Conservation (phyloP, 108 stramenopile species). For the Cyclotella cryptica region DNA sequence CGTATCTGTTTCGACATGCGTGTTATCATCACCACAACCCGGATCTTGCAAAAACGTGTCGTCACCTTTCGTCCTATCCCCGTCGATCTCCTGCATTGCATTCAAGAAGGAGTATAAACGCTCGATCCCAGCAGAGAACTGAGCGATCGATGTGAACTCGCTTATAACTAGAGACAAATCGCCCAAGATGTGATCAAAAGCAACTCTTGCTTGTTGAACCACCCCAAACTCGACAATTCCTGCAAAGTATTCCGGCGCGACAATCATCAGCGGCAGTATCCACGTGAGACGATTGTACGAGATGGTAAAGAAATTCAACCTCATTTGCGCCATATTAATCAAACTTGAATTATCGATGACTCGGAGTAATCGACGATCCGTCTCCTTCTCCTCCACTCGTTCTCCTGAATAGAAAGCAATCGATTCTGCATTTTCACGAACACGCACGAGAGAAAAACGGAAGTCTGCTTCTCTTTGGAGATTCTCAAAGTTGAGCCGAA, state of each 20-base stretch:
- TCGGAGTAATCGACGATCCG: conserved; percentile 51
- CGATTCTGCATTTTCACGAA: conserved; percentile 80
- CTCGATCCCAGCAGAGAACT: conserved; percentile 69
- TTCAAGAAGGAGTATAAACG: conserved; percentile 66
- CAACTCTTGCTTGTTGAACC: conserved; percentile 50
- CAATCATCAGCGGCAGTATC: conserved; percentile 75
- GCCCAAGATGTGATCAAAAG: conserved; percentile 88
- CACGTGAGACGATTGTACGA: conserved; percentile 62
- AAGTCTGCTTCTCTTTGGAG: conserved; percentile 74
- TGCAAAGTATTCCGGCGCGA: conserved; percentile 75
- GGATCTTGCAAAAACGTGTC: conserved; percentile 18
- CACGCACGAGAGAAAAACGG: conserved; percentile 69
- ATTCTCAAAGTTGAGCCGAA: conserved; percentile 69
- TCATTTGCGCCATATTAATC: conserved; percentile 65
- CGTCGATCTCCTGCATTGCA: conserved; percentile 47
- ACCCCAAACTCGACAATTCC: conserved; percentile 70
- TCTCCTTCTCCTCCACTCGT: conserved; percentile 61
- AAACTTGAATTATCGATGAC: conserved; percentile 63
- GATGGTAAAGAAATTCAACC: conserved; percentile 76
- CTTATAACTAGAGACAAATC: conserved; percentile 82
- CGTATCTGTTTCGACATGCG: neutral
- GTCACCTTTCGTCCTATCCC: conserved; percentile 23
- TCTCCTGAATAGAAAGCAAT: conserved; percentile 84
- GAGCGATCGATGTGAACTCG: conserved; percentile 64
- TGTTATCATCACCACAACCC: conserved; percentile 6